Base-by-base conservation (phyloP, 202 grass and related monocot species). In the Eragrostis tef region DNA sequence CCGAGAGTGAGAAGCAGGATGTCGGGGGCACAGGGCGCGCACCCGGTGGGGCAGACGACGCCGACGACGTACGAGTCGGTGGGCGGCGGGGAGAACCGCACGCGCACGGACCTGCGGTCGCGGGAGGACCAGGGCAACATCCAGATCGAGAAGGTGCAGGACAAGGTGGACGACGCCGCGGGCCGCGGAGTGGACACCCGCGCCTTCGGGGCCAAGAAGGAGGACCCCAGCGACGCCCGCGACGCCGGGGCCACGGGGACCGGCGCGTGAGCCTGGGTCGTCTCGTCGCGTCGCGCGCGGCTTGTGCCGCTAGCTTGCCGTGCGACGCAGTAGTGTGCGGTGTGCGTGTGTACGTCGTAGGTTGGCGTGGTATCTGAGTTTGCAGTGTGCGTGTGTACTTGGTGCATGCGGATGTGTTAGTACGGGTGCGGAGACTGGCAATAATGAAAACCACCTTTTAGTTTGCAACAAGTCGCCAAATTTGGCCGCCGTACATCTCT, bases 11-110 rank as follows among this genome's bases (percentile, higher is more conserved):
- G 42, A 17, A 2, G 39, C n/a, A 31, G 52, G 6, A 92, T 90
- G 76, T 85, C 71, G 69, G 87, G 84, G 63, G 84, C 77, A 26
- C 84, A 93, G 57, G 84, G 87, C 8, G 90, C 81, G 62, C 85
- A 82, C 36, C 90, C 66, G 34, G 20, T 87, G 2, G 87, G 84
- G 0, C 11, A 76, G 73, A 89, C 65, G 84, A 82, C 84, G 73
- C 72, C 71, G 84, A 90, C 84, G 72, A 87, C 84, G 71, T 89
- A 89, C 76, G 84, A 79, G 84, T 93, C 87, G 39, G 90, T 90
- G 46, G 84, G 75, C 61, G 81, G 87, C 73, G 90, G 81, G 42
- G 77, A 74, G 77, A 92, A 87, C 87, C 72, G 71, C 50, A 90
- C 77, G 39, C 84, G 72, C 75, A 83, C 67, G 61, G 87, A 89